phyloP scores from a whole-genome alignment of 768 basidiomycete genomes.

The Mycena pura region DNA sequence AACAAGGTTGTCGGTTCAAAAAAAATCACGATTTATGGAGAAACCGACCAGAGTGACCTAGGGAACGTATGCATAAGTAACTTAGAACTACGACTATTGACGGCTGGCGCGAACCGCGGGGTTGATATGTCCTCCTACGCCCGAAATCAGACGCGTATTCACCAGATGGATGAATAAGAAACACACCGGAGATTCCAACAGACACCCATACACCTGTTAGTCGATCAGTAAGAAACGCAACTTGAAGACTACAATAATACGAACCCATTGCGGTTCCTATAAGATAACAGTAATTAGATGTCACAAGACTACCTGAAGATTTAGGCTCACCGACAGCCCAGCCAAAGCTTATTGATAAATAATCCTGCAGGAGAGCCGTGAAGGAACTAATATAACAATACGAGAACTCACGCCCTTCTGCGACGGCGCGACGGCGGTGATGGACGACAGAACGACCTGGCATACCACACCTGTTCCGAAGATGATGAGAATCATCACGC shows the following conservation, averaged over 20 bases:
- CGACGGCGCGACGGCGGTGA: constrained; percentile 36
- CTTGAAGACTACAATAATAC: no score
- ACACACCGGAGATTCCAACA: constrained; percentile 38
- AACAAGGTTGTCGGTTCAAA: constrained; percentile 1
- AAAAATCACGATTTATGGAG: constrained; percentile 5
- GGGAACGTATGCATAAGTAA: constrained; percentile 17
- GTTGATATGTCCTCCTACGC: constrained; percentile 40
- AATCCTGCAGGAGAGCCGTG: constrained; percentile 30
- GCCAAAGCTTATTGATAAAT: constrained; percentile 39
- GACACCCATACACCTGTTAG: constrained; percentile 42
- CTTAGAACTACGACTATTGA: constrained; percentile 9
- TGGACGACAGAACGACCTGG: constrained; percentile 44
- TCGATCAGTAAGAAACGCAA: not conserved
- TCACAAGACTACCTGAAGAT: not conserved
- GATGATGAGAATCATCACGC: constrained; percentile 47
- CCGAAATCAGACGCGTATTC: not conserved
- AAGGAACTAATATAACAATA: not conserved
- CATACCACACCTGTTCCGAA: constrained; percentile 48
- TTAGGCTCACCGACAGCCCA: constrained; percentile 38
- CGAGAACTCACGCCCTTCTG: constrained; percentile 46
- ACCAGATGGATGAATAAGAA: not conserved
- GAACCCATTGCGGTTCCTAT: constrained; percentile 42
- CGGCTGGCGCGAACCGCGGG: constrained; percentile 26
- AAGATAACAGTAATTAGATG: not conserved
- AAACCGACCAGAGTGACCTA: constrained; percentile 32